phyloP scores from a whole-genome alignment of 495 filamentous ascomycete species.

The Extremus antarcticus region DNA sequence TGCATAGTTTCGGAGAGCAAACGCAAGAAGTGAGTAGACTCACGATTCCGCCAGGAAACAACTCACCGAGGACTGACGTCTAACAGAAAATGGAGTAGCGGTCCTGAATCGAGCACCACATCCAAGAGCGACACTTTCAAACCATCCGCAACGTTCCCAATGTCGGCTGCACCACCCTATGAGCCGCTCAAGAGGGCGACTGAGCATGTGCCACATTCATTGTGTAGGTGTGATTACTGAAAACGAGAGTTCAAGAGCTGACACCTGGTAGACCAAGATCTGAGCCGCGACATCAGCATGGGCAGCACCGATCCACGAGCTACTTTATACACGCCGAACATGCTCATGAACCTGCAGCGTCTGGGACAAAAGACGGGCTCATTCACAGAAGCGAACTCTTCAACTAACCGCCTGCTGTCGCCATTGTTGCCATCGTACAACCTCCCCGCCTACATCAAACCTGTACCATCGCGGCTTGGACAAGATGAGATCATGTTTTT shows the following conservation, averaged over 20 bases:
- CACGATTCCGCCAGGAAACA: background rate
- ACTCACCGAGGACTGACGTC: no score
- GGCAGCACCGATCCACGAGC: background rate
- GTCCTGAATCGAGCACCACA: background rate
- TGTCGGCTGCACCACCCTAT: conserved; percentile 17
- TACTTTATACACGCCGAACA: conserved; percentile 15
- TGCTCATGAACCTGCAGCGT: conserved; percentile 19
- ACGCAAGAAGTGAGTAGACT: conserved; percentile 62
- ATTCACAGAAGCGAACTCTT: conserved; percentile 1
- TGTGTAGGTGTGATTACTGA: conserved; percentile 38
- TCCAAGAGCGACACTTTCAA: background rate
- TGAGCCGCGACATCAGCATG: conserved; percentile 4
- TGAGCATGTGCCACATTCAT: conserved; percentile 49
- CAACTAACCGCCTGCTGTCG: background rate
- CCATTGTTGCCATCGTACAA: conserved; percentile 3
- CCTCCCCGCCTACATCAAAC: conserved; percentile 50
- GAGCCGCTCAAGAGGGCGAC: conserved; percentile 18
- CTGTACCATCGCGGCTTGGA: conserved; percentile 52
- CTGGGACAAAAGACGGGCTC: conserved; percentile 4
- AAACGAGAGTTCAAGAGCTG: background rate
- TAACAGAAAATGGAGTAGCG: conserved; percentile 20
- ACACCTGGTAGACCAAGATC: conserved; percentile 7
- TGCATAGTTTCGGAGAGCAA: conserved; percentile 87
- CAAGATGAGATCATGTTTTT: conserved; percentile 66
- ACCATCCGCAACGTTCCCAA: conserved; percentile 6